Conservation (phyloP, 306 rosid genomes). For the Glycine latifolia region DNA sequence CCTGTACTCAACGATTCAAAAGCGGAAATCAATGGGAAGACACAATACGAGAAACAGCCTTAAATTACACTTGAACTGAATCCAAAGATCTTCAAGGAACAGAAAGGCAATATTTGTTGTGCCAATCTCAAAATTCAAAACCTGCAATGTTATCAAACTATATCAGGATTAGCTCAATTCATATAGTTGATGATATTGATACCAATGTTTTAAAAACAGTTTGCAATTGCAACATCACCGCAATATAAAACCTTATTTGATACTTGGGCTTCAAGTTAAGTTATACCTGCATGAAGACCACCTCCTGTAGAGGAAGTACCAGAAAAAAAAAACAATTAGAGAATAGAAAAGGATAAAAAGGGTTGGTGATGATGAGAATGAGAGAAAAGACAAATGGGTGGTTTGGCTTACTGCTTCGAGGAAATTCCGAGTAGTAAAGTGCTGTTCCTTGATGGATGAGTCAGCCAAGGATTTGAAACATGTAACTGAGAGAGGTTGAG, state of each 20-base stretch:
- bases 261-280: not conserved
- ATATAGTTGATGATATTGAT: not conserved
- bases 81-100: slow-evolving; percentile 75
- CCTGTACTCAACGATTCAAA: slow-evolving; percentile 54
- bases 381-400: not conserved
- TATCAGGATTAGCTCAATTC: slow-evolving; percentile 28
- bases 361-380: not conserved
- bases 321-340: not conserved
- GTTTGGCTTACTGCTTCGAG: slow-evolving; percentile 71
- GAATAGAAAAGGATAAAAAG: not conserved
- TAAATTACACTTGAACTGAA: slow-evolving; percentile 61
- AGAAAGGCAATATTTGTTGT: slow-evolving; percentile 66
- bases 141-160: slow-evolving; percentile 51
- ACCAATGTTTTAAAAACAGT: not conserved
- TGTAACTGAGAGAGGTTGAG: slow-evolving; percentile 61
- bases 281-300: slow-evolving; percentile 81
- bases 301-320: slow-evolving; percentile 61
- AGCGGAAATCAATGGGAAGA: slow-evolving; percentile 4
- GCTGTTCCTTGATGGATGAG: slow-evolving; percentile 73
- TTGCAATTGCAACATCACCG: not conserved
- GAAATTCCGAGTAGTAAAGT: slow-evolving; percentile 72
- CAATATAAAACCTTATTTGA: not conserved
- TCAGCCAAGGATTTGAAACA: slow-evolving; percentile 72
- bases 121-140: slow-evolving; percentile 84
- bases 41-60: not conserved